Evolutionary conservation across 2,329 filamentous ascomycete species (phyloP).

Genomic region (Pestalotiopsis sp.): DNA sequence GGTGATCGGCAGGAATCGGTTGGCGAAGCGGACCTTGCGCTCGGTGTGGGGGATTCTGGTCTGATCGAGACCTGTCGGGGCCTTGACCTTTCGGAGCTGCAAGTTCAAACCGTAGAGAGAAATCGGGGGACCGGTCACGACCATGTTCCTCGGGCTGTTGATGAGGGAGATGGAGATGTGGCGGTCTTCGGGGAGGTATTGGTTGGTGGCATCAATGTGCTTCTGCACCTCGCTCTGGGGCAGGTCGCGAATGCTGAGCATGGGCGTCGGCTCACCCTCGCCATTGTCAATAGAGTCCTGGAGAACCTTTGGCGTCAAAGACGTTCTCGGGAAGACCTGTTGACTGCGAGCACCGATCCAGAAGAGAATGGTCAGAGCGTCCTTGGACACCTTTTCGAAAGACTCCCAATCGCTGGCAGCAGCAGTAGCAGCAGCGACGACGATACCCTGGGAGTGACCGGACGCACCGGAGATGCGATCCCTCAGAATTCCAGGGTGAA

Average conservation of each 20-base stretch:
- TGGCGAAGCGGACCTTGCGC: slow-evolving; percentile 94
- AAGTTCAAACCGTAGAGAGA: slow-evolving; percentile 96
- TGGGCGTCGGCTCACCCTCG: slow-evolving; percentile 93
- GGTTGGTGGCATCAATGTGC: slow-evolving; percentile 95
- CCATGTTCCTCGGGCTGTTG: slow-evolving; percentile 96
- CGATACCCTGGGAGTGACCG: slow-evolving; percentile 94
- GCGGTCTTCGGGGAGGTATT: slow-evolving; percentile 88
- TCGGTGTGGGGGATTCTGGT: slow-evolving; percentile 92
- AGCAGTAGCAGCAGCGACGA: slow-evolving; percentile 89
- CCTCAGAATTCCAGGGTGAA: slow-evolving; percentile 84
- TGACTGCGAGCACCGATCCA: slow-evolving; percentile 98
- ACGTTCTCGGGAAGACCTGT: slow-evolving; percentile 94
- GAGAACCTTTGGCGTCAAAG: slow-evolving; percentile 84
- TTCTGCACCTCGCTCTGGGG: slow-evolving; percentile 87
- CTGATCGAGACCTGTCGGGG: slow-evolving; percentile 95
- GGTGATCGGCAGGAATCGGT: slow-evolving; percentile 96
- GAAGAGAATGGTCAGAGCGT: slow-evolving; percentile 90
- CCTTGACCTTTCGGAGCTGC: slow-evolving; percentile 94
- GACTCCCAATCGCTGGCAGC: slow-evolving; percentile 92
- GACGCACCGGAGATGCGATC: slow-evolving; percentile 86
- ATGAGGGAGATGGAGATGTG: slow-evolving; percentile 95
- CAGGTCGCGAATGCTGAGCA: slow-evolving; percentile 96
- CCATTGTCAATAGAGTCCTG: slow-evolving; percentile 93
- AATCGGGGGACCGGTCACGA: slow-evolving; percentile 93
- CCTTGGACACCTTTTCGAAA: slow-evolving; percentile 77